Percentiles rank a stretch among this genome's conserved stretches.
Conservation (phyloP, 768 basidiomycete genomes). For the Udeniomyces megalosporus region DNA sequence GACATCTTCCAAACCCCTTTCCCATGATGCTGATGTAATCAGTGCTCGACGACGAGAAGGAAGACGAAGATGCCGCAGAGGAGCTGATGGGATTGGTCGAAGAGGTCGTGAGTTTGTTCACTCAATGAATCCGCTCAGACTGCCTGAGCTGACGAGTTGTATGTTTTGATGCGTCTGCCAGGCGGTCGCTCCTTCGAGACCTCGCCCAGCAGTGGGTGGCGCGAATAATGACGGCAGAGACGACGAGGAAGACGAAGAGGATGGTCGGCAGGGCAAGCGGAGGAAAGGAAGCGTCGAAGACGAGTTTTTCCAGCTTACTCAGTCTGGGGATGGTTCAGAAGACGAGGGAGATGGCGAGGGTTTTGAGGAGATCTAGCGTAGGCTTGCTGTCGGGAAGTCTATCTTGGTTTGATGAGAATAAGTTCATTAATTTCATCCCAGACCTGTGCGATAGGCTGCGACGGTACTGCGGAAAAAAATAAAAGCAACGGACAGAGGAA, state of each 20-base stretch:
- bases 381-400: neutral
- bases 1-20: neutral
- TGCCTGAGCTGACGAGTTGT: no score
- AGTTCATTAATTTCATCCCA: no score
- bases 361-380: conserved; percentile 8
- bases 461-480: no score
- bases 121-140: no score
- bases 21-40: no score
- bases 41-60: neutral
- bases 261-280: neutral
- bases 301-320: neutral
- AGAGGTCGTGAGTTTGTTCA: neutral
- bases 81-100: neutral
- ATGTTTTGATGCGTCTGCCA: no score
- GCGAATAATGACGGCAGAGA: no score
- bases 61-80: neutral
- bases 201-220: no score
- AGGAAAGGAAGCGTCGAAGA: neutral
- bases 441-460: no score
- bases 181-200: no score
- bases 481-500: no score
- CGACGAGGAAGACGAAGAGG: neutral
- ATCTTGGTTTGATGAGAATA: no score
- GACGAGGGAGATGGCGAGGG: conserved; percentile 6
- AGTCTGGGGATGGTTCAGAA: neutral